Evolutionary conservation across 2,329 filamentous ascomycete genomes (phyloP), one percentile per base, ranked within the genome.

Genomic region (Ilyonectria sp.): DNA sequence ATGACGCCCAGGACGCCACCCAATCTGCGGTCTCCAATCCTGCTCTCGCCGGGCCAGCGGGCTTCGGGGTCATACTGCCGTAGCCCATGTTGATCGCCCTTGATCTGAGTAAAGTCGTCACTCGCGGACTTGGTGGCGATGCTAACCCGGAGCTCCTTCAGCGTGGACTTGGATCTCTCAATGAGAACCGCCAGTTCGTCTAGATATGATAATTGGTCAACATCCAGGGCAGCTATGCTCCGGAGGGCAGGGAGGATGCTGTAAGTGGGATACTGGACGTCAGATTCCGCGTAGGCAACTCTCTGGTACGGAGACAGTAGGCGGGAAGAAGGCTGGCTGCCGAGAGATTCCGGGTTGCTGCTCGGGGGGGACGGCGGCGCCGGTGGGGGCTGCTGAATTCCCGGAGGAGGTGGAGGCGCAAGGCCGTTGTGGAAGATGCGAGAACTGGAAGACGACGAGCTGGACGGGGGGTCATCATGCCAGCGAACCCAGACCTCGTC

Each of bases 141-240:
- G 35, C 67, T 67, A 23, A 69, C 40, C 10, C 67, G 64, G 37
- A 69, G 64, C 55, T 67, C 56, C 26, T 46, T 63, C n/a, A 69
- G 60, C 29, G 64, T 35, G 6, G 57, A 33, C 40, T 52, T 60
- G 13, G 63, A 67, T 59, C 60, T 44, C 60, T 69, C 57, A 4
- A 69, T 60, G 9, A 69, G 60, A 50, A 67, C 46, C 33, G 67
- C 63, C n/a, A 69, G 57, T 49, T 69, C 67, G 56, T 69, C 67
- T 6, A 69, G 50, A 31, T 69, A 67, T 13, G 60, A 52, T 6
- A 69, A 26, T 47, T 61, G 52, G 43, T 67, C 60, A 10, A 69
- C 61, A 11, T 69, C 67, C 37, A 69, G 40, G 40, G 57, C 67
- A 10, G 64, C 56, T 29, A 69, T 54, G 57, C 64, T 69, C 23